Conservation (phyloP, 2,329 filamentous ascomycete species). For the Stagonosporopsis vannaccii region DNA sequence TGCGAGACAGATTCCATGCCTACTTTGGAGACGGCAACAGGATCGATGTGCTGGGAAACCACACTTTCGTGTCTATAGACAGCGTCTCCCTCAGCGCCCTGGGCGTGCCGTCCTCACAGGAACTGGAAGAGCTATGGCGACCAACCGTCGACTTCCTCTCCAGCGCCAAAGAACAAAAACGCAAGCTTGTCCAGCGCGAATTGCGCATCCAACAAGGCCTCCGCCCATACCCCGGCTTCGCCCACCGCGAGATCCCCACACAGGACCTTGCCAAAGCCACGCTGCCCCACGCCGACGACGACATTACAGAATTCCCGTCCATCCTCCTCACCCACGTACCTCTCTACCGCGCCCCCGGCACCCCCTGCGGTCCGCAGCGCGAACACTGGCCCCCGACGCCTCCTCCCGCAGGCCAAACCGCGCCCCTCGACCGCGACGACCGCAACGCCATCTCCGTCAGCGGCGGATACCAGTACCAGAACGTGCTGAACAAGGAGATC, state of each 20-base stretch:
- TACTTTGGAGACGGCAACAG: conserved; percentile 93
- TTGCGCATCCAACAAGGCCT: conserved; percentile 70
- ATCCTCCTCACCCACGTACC: conserved; percentile 92
- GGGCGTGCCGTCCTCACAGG: conserved; percentile 60
- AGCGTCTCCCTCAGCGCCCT: conserved; percentile 84
- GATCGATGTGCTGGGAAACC: conserved; percentile 91
- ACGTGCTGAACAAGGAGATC: conserved; percentile 80
- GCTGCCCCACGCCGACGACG: conserved; percentile 49
- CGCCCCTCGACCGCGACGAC: conserved; percentile 66
- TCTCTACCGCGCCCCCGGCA: conserved; percentile 80
- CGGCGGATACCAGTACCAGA: conserved; percentile 94
- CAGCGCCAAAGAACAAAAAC: conserved; percentile 68
- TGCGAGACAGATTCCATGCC: conserved; percentile 82
- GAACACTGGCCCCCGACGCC: conserved; percentile 81
- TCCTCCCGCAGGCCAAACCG: conserved; percentile 64
- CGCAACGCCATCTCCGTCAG: conserved; percentile 80
- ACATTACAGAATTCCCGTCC: conserved; percentile 76
- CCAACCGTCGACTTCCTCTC: conserved; percentile 80
- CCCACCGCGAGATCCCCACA: conserved; percentile 67
- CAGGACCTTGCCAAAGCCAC: conserved; percentile 47
- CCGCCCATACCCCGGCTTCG: conserved; percentile 62
- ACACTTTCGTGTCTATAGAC: conserved; percentile 93
- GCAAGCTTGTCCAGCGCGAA: conserved; percentile 72
- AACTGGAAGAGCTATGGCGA: conserved; percentile 70
- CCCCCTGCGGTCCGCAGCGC: conserved; percentile 84